Base-by-base conservation (phyloP, 2,329 filamentous ascomycete species). In the Boeremia lycopersici region DNA sequence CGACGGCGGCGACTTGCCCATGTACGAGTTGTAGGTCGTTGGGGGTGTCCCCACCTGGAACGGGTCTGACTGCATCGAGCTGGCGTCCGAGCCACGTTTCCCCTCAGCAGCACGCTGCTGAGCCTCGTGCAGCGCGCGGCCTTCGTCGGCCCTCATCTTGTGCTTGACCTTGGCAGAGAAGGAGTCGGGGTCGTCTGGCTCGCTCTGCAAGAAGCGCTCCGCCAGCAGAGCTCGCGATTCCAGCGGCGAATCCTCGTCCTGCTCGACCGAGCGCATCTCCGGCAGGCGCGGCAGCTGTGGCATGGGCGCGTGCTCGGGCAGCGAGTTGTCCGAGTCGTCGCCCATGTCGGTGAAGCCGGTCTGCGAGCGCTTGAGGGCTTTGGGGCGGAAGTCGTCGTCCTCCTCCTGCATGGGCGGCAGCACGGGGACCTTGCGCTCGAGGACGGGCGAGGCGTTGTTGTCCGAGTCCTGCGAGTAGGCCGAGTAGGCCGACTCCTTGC, bases 361-460 rank as follows among this genome's bases (percentile, higher is more conserved):
- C 70, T 85, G 84, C 1, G 82, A 82, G 35, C 86, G 79, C 54
- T 79, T 78, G 48, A 89, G 74, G 6, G 82, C 77, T 30, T 78
- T 79, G 1, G 85, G 85, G 55, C 73, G 69, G 66, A 87, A 87
- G 41, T 78, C 76, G 40, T 79, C 78, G 34, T 75, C 73, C 44
- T 76, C 74, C 51, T 67, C 75, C 53, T 60, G 57, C 1, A 63
- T 73, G 13, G 71, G 64, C n/a, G 69, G 62, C n/a, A 68, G 53
- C 7, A 58, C 63, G 3, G 69, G 63, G 25, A 61, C 56, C 54
- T 64, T 69, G 52, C 57, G 59, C 43, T 65, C 50, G 4, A 57
- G 23, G 6, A 67, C 57, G 2, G 68, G 61, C 47, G 71, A 73
- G 13, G 55, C 28, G 15, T 57, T 62, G 46, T n/a, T 42, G 41